Conservation (phyloP, 2,329 filamentous ascomycete genomes). For the Ophiostoma montium region DNA sequence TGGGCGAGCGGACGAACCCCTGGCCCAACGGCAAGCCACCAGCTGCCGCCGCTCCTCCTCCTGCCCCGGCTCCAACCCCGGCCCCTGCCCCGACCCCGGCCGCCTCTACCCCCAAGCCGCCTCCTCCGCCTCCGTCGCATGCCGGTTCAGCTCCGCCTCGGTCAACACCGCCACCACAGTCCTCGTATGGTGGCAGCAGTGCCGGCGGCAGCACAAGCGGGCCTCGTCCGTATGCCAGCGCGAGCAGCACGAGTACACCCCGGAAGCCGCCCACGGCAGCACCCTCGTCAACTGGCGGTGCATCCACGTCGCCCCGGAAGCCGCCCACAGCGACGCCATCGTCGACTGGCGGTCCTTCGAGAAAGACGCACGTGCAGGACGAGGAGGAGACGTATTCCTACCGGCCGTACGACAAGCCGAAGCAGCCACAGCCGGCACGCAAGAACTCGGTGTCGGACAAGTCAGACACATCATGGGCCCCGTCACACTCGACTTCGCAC, state of each 20-base stretch:
- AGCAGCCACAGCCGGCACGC: constrained; percentile 31
- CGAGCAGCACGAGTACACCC: constrained; percentile 5
- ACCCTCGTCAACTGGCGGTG: constrained; percentile 38
- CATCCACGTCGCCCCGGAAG: constrained; percentile 17
- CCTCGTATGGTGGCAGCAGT: neutral
- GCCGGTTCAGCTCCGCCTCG: constrained; percentile 17
- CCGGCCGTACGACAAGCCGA: constrained; percentile 61
- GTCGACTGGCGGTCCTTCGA: constrained; percentile 38
- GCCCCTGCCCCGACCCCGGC: constrained; percentile 13
- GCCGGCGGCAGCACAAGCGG: neutral
- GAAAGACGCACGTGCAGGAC: constrained; percentile 9
- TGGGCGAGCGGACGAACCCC: constrained; percentile 55
- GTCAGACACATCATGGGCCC: constrained; percentile 77
- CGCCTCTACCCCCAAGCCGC: neutral
- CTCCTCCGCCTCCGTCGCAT: constrained; percentile 6
- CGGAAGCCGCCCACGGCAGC: constrained; percentile 27
- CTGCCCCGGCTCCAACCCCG: constrained; percentile 15
- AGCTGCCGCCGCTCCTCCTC: constrained; percentile 13
- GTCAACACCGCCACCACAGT: constrained; percentile 9
- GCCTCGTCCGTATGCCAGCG: constrained; percentile 1
- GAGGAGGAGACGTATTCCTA: constrained; percentile 58
- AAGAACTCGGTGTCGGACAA: constrained; percentile 55
- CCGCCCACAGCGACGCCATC: constrained; percentile 33
- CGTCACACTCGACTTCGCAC: constrained; percentile 68
- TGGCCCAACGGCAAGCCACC: constrained; percentile 50